Evolutionary conservation across 2,329 filamentous ascomycete genomes (phyloP), one percentile per base, ranked within the genome.

Genomic region (Alternaria sp.): DNA sequence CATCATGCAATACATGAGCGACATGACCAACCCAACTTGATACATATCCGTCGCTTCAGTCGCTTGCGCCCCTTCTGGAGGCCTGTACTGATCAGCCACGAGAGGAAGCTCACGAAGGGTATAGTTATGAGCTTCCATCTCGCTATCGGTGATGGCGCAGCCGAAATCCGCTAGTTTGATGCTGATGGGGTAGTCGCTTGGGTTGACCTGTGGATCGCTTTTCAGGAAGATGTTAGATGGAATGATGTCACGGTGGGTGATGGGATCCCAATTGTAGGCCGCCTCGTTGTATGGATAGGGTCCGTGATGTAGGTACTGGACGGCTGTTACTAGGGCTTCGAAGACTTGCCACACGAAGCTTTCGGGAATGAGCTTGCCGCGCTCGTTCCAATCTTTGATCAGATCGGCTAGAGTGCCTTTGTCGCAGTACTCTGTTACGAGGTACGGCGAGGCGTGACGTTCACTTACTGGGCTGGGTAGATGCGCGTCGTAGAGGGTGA

Each of bases 41-140:
- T 60, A 60, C 17, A 55, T 47, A n/a, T 60, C 57, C n/a, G 50
- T 28, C 2, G 57, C 50, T 13, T 55, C 57, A 1, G 57, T 28
- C 5, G 57, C 50, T 10, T 49, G 30, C 7, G 50, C 50, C 9
- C 17, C 45, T 28, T 55, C 36, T 9, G 26, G 57, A n/a, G 50
- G 50, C 11, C 13, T 21, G 28, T 47, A 60, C 10, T 43, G 7
- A 43, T 17, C 19, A 8, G 28, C 28, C 5, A 53, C n/a, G 8
- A 40, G 13, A 6, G 51, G 51, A 12, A 53, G 21, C 4, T 9
- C 10, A 6, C 9, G 17, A 2, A 23, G 5, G 19, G 26, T 19
- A 15, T 21, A 32, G 9, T 15, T 17, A 4, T 13, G 19, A 49
- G 19, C 30, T 43, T 13, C 21, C 51, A 53, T 53, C 9, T 55